Evolutionary conservation across 352 stramenopile species (phyloP).

Genomic region (Peronospora farinosa): DNA sequence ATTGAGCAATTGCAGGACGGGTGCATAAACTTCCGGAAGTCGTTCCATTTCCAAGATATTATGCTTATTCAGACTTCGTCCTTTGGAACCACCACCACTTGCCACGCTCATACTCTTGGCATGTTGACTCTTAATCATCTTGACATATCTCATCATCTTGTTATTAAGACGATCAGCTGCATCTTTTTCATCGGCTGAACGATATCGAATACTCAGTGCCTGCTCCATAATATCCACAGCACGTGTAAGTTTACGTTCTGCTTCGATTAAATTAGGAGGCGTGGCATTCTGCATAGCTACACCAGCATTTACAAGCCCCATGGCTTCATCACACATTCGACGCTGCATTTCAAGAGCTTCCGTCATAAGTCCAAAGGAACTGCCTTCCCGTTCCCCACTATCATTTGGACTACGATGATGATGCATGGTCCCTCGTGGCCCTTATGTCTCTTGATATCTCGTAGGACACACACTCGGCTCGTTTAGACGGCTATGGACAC

Average conservation of each 20-base stretch:
- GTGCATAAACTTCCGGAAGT: constrained; percentile 53
- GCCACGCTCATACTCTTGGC: constrained; percentile 30
- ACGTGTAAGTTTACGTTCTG: constrained; percentile 53
- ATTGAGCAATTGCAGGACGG: constrained; percentile 54
- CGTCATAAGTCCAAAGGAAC: constrained; percentile 28
- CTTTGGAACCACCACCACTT: constrained; percentile 8
- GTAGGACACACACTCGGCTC: background rate
- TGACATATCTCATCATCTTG: constrained; percentile 82
- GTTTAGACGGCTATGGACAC: constrained; percentile 5
- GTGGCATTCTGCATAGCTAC: constrained; percentile 64
- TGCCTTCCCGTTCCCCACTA: constrained; percentile 27
- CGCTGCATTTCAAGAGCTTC: constrained; percentile 39
- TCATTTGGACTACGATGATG: constrained; percentile 20
- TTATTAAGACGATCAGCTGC: constrained; percentile 57
- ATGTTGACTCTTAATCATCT: constrained; percentile 79
- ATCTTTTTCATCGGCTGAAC: constrained; percentile 58
- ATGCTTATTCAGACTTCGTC: constrained; percentile 38
- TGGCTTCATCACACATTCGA: constrained; percentile 66
- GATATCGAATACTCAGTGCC: constrained; percentile 66
- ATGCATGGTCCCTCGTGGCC: constrained; percentile 17
- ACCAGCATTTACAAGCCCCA: constrained; percentile 68
- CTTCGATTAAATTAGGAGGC: constrained; percentile 44
- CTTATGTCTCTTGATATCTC: background rate
- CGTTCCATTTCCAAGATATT: constrained; percentile 71
- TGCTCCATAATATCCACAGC: constrained; percentile 72